Percentiles rank a stretch among this genome's conserved stretches.
Evolutionary conservation across 2,329 filamentous ascomycete species (phyloP).

Genomic region (Venturia carpophila): DNA sequence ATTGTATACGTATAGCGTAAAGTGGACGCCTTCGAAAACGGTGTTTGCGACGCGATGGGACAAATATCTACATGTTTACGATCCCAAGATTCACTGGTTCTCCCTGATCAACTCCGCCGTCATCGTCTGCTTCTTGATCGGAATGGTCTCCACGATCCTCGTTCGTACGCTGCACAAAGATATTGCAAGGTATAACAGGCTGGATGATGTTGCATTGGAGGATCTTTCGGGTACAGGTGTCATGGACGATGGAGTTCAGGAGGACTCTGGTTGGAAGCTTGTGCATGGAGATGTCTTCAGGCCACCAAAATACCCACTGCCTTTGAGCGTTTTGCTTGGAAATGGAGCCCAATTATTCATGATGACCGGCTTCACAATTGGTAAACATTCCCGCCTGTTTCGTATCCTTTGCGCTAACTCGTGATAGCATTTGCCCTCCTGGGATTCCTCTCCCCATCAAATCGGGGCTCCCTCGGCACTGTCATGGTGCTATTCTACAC

Average conservation of each 20-base stretch:
- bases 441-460: slow-evolving; percentile 91
- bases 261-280: slow-evolving; percentile 97
- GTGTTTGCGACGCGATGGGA: slow-evolving; percentile 98
- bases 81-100: slow-evolving; percentile 99
- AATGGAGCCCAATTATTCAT: slow-evolving; percentile 95
- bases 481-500: slow-evolving; percentile 93
- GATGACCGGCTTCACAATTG: slow-evolving; percentile 91
- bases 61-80: slow-evolving; percentile 94
- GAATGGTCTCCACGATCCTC: slow-evolving; percentile 89
- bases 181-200: slow-evolving; percentile 90
- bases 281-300: slow-evolving; percentile 98
- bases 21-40: slow-evolving; percentile 75
- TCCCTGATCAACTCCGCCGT: slow-evolving; percentile 93
- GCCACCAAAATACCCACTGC: slow-evolving; percentile 69
- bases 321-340: slow-evolving; percentile 80
- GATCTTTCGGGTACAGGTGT: slow-evolving; percentile 74
- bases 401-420: not conserved
- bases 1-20: slow-evolving; percentile 85
- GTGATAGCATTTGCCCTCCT: slow-evolving; percentile 68
- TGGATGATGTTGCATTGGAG: slow-evolving; percentile 85
- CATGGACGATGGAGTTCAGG: slow-evolving; percentile 77
- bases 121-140: slow-evolving; percentile 83
- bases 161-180: slow-evolving; percentile 85
- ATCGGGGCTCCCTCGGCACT: slow-evolving; percentile 86
- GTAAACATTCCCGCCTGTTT: slow-evolving; percentile 26